Evolutionary conservation across 306 rosid genomes (phyloP).

Genomic region (Myrica gale): DNA sequence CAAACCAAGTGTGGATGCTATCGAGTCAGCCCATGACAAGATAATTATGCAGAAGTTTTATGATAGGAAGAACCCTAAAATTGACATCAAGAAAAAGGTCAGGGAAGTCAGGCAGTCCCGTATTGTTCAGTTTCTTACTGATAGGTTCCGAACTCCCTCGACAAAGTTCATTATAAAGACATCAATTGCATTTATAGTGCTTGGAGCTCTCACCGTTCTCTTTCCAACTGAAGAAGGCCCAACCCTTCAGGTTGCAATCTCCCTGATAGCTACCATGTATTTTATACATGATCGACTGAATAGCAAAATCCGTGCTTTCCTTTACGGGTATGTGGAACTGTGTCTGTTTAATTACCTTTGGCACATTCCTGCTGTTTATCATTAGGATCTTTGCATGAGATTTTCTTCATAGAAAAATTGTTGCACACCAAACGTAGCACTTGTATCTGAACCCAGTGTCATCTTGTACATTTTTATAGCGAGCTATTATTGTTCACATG

Average conservation of each 20-base stretch:
- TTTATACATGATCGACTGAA: slow-evolving; percentile 73
- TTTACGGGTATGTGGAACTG: slow-evolving; percentile 70
- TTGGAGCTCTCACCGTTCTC: slow-evolving; percentile 71
- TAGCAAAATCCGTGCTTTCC: slow-evolving; percentile 67
- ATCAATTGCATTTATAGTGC: slow-evolving; percentile 57
- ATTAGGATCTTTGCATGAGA: background rate
- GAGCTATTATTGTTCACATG: background rate
- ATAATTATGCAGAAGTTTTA: slow-evolving; percentile 83
- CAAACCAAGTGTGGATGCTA: slow-evolving; percentile 87
- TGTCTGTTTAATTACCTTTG: slow-evolving; percentile 10
- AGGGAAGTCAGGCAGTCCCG: slow-evolving; percentile 77
- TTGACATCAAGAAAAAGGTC: slow-evolving; percentile 76
- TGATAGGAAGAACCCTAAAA: slow-evolving; percentile 77
- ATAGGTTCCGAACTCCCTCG: slow-evolving; percentile 78
- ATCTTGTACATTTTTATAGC: background rate
- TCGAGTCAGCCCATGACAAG: slow-evolving; percentile 93
- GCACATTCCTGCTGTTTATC: slow-evolving; percentile 9
- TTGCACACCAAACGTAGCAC: background rate
- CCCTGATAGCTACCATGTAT: slow-evolving; percentile 78
- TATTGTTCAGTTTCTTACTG: slow-evolving; percentile 65
- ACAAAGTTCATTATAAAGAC: slow-evolving; percentile 74
- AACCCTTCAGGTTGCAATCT: slow-evolving; percentile 88
- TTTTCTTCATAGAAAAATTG: background rate
- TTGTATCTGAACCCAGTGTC: background rate
- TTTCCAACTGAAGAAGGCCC: slow-evolving; percentile 99